Conservation (phyloP, 73 alveolate genomes). For the Uronychia setigera region DNA sequence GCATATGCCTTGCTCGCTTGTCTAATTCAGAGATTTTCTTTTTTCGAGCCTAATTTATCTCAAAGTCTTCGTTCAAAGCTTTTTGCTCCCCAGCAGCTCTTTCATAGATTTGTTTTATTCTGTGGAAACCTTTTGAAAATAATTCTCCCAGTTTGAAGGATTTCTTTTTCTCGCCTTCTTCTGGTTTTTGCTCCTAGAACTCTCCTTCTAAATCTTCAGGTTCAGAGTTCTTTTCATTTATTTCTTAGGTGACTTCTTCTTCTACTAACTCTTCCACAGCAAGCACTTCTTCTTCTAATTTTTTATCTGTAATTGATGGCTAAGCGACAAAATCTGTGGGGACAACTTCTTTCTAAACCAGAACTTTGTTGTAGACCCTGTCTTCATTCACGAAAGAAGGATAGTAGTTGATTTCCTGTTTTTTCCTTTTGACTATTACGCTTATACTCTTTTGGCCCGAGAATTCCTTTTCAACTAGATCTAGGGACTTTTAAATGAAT, state of each 20-base stretch:
- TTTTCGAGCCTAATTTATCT: slow-evolving; percentile 29
- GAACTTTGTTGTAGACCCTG: no score
- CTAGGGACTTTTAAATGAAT: no score
- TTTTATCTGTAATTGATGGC: no score
- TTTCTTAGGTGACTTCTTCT: not conserved
- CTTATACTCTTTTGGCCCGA: no score
- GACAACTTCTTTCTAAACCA: no score
- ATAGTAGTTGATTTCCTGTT: no score
- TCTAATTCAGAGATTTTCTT: slow-evolving; percentile 29
- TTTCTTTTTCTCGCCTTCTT: not conserved
- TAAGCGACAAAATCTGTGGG: no score
- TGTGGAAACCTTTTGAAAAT: not conserved
- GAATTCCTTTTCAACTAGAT: no score
- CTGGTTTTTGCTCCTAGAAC: not conserved
- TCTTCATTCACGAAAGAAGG: no score
- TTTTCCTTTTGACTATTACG: no score
- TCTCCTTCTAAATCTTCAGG: not conserved
- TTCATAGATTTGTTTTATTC: slow-evolving; percentile 10
- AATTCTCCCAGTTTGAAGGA: not conserved
- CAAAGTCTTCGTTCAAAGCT: slow-evolving; percentile 34
- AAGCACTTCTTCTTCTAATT: no score
- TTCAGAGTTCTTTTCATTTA: not conserved
- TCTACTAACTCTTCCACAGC: not conserved
- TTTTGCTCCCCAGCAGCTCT: slow-evolving; percentile 23
- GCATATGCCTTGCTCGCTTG: slow-evolving; percentile 44